Evolutionary conservation across 495 filamentous ascomycete genomes (phyloP).

Genomic region (Aspergillus sclerotioniger): DNA sequence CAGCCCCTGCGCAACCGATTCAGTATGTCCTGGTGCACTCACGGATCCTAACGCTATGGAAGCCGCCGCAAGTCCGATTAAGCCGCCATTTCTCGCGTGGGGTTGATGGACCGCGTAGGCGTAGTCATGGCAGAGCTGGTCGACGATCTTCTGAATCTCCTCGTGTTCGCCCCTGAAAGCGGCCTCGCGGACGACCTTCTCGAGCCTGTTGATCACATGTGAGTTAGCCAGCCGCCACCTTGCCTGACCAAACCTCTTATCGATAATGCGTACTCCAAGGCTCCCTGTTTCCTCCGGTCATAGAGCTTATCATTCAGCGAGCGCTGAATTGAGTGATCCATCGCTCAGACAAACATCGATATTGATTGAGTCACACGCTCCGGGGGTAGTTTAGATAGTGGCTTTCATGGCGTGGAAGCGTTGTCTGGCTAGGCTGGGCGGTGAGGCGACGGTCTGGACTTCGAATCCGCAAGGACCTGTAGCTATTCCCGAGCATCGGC

Average conservation of each 20-base stretch:
- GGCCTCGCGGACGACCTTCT: slow-evolving; percentile 85
- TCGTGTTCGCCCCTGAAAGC: slow-evolving; percentile 72
- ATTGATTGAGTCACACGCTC: slow-evolving; percentile 26
- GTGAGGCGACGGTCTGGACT: slow-evolving; percentile 15
- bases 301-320: slow-evolving; percentile 97
- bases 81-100: slow-evolving; percentile 91
- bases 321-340: slow-evolving; percentile 88
- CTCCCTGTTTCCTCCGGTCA: slow-evolving; percentile 93
- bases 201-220: slow-evolving; percentile 59
- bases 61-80: slow-evolving; percentile 94
- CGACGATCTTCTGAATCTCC: slow-evolving; percentile 77
- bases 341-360: slow-evolving; percentile 40
- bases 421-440: slow-evolving; percentile 17
- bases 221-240: slow-evolving; percentile 9
- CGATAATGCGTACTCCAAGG: slow-evolving; percentile 75
- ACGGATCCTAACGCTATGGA: slow-evolving; percentile 93
- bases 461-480: slow-evolving; percentile 14
- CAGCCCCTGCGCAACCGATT: slow-evolving; percentile 17
- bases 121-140: slow-evolving; percentile 96
- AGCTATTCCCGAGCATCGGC: slow-evolving; percentile 15
- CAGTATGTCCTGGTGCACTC: slow-evolving; percentile 36
- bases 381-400: slow-evolving; percentile 25
- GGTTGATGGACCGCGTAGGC: slow-evolving; percentile 97
- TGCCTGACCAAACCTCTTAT: background rate
- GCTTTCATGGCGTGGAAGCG: slow-evolving; percentile 32